A percentile compares a stretch with the other conserved stretches of the same genome.
These are phyloP conservation scores for Corylus americana DNA, from an alignment of 306 rosid genomes.

Conservation along the genomic window DNA sequence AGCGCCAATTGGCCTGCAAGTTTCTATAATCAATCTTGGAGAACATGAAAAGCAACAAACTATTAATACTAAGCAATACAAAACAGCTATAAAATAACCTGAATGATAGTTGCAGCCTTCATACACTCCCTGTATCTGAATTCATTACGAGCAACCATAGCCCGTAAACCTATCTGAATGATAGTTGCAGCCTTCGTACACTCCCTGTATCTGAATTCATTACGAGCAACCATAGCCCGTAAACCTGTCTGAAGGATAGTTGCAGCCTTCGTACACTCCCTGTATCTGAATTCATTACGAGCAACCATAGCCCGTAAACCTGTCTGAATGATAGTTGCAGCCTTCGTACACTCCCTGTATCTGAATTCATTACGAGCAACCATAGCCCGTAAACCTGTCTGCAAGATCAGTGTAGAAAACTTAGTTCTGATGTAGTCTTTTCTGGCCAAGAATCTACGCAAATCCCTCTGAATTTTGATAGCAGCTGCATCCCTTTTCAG, in stretches of 20 bases:
- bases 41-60: conserved; percentile 21
- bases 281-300: conserved; percentile 46
- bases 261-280: conserved; percentile 43
- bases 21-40: conserved; percentile 28
- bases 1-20: conserved; percentile 51
- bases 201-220: conserved; percentile 48
- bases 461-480: conserved; percentile 61
- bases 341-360: conserved; percentile 41
- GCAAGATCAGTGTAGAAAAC: conserved; percentile 51
- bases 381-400: conserved; percentile 61
- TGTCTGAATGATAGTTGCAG: conserved; percentile 44
- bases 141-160: conserved; percentile 47
- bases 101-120: conserved; percentile 45
- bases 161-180: conserved; percentile 56
- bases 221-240: conserved; percentile 52
- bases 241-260: conserved; percentile 46
- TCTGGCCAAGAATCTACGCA: conserved; percentile 55
- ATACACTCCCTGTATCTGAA: conserved; percentile 48
- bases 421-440: conserved; percentile 38
- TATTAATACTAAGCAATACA: conserved; percentile 4
- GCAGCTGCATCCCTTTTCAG: conserved; percentile 57
- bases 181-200: conserved; percentile 37
- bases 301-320: conserved; percentile 59
- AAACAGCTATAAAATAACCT: conserved; percentile 51
- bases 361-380: conserved; percentile 49